These are phyloP conservation scores for Gentiana dahurica DNA, from an alignment of 257 asterid genomes.

Conservation along the genomic window DNA sequence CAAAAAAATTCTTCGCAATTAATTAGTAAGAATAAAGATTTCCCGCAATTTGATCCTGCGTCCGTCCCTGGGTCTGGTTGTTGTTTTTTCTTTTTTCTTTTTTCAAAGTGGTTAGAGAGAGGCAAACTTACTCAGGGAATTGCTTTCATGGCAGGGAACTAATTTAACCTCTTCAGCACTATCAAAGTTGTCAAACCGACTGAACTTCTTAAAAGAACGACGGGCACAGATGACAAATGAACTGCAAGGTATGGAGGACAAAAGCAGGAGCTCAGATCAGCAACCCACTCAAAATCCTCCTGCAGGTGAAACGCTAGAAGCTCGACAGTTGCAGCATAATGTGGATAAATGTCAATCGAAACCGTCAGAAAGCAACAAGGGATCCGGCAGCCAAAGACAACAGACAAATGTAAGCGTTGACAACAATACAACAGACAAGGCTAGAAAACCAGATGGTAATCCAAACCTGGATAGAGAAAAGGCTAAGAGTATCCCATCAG, in stretches of 20 bases:
- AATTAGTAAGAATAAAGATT: no score
- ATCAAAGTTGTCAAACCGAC: constrained; percentile 80
- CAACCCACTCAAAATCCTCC: constrained; percentile 11
- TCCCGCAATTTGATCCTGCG: no score
- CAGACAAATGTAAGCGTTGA: constrained; percentile 6
- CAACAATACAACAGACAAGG: constrained; percentile 18
- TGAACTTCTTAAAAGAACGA: constrained; percentile 87
- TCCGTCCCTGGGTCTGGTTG: no score
- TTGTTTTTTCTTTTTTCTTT: no score
- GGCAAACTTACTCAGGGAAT: no score
- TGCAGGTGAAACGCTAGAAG: constrained; percentile 27
- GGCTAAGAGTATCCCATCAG: constrained; percentile 46
- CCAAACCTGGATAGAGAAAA: constrained; percentile 48
- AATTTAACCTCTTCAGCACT: constrained; percentile 65
- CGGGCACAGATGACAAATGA: constrained; percentile 65
- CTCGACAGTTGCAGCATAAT: constrained; percentile 13
- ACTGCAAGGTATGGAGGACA: constrained; percentile 59
- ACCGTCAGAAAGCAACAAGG: constrained; percentile 24
- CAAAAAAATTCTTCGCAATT: no score
- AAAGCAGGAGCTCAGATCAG: constrained; percentile 26
- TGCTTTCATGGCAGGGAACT: constrained; percentile 46
- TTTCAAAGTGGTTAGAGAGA: no score
- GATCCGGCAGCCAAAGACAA: constrained; percentile 13
- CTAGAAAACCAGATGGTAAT: constrained; percentile 26
- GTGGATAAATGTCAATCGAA: constrained; percentile 30